Evolutionary conservation across 352 stramenopile genomes (phyloP), one percentile per base, ranked within the genome.

Genomic region (Phytophthora sp.): DNA sequence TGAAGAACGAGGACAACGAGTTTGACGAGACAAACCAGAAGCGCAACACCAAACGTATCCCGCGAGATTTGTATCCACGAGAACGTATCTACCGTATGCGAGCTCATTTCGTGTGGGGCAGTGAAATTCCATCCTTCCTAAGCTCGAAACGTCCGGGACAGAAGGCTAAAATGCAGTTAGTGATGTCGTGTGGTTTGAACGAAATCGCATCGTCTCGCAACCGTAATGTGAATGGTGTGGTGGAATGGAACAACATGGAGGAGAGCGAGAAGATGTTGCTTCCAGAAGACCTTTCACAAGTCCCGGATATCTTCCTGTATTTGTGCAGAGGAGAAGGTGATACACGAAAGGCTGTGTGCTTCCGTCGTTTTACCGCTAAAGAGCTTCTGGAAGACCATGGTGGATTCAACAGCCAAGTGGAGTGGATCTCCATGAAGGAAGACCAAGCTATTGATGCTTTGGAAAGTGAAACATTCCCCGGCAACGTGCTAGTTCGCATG

Each of bases 241-340:
- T 93, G 6, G 85, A 94, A 48, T 96, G 87, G 86, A 96, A 96
- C 54, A 74, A 83, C 18, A 80, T 91, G 65, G 69, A 79, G 32
- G 77, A 96, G 54, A 91, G 75, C 26, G 84, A 94, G 34, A 88
- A 86, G 37, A 88, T 94, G 66, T 45, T 89, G 20, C 62, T 95
- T 1, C 78, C 81, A 4, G 79, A 91, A 54, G 78, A 92, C 18
- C 39, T 92, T 8, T 72, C 68, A 0, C 84, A 96, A 60, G 84
- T 97, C 9, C 90, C 90, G 3, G 89, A 97, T 38, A 78, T 96
- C 42, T 97, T 97, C 54, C 62, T 97, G 53, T 95, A 97, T 50
- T 54, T 97, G 26, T 91, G 83, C 65, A 77, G 76, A 41, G 83
- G 84, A 42, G 80, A 91, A 35, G 78, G 79, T 15, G 80, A 87